These are phyloP conservation scores for Chlamydomonas incerta DNA, from an alignment of 139 green algal genomes.

Conservation along the genomic window DNA sequence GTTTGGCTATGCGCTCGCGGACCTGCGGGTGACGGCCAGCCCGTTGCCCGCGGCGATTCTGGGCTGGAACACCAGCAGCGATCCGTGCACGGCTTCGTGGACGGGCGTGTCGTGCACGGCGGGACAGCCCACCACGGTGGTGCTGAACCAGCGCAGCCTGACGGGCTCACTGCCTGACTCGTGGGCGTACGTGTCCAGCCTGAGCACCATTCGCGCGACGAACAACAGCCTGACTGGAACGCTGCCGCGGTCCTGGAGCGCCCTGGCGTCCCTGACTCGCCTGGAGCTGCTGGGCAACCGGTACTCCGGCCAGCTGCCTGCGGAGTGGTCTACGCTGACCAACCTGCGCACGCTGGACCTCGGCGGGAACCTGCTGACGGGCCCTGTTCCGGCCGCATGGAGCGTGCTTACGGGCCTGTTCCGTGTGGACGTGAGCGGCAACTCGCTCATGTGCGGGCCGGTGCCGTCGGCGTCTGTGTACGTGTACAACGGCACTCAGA, in stretches of 20 bases:
- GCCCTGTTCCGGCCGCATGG: background rate
- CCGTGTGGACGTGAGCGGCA: background rate
- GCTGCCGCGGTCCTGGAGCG: slow-evolving; percentile 26
- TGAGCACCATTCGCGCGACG: background rate
- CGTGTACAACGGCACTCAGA: background rate
- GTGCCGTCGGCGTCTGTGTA: background rate
- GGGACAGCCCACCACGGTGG: background rate
- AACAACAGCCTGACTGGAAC: background rate
- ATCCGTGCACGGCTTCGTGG: background rate
- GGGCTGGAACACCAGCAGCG: background rate
- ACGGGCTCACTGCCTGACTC: background rate
- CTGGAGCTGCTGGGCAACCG: slow-evolving; percentile 42
- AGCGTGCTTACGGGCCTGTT: background rate
- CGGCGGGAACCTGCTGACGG: background rate
- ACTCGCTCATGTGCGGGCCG: background rate
- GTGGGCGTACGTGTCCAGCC: background rate
- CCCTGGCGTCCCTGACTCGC: background rate
- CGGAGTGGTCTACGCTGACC: slow-evolving; percentile 3
- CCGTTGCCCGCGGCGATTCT: background rate
- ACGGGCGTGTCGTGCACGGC: background rate
- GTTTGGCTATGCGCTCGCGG: background rate
- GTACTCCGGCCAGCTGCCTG: slow-evolving; percentile 33
- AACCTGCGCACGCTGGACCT: background rate
- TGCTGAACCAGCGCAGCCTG: background rate
- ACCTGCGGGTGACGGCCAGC: background rate